These are phyloP conservation scores for Phialemoniopsis sp. DNA, from an alignment of 2,329 filamentous ascomycete species.

Conservation along the genomic window DNA sequence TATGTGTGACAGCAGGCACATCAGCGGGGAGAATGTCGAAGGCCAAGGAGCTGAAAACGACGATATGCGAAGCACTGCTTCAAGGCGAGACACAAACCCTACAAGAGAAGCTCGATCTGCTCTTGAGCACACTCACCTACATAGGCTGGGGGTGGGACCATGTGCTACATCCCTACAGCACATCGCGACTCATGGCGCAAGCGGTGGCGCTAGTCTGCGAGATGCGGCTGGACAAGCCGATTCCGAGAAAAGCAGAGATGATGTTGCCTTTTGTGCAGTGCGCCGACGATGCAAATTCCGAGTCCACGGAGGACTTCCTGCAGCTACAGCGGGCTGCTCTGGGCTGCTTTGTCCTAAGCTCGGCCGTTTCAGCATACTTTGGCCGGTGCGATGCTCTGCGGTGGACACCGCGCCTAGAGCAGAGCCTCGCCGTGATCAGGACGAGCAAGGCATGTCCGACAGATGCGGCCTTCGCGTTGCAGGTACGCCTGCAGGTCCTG, in stretches of 20 bases:
- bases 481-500: conserved; percentile 29
- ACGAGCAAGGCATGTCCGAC: conserved; percentile 15
- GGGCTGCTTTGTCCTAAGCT: conserved; percentile 22
- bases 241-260: conserved; percentile 17
- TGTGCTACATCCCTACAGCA: conserved; percentile 20
- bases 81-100: no score
- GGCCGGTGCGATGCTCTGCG: conserved; percentile 24
- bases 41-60: conserved; percentile 21
- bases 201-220: conserved; percentile 31
- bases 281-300: no score
- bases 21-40: conserved; percentile 17
- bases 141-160: conserved; percentile 26
- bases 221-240: conserved; percentile 24
- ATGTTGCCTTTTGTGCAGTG: no score
- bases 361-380: conserved; percentile 25
- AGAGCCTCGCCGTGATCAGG: conserved; percentile 21
- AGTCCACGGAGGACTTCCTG: no score
- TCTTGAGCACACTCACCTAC: conserved; percentile 28
- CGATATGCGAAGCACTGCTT: conserved; percentile 21
- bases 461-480: conserved; percentile 23
- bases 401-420: conserved; percentile 33
- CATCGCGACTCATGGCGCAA: conserved; percentile 29
- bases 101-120: conserved; percentile 23
- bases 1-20: conserved; percentile 23
- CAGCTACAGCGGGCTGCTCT: conserved; percentile 21